Conservation (phyloP, 805 yeast species). For the Cyberlindnera mycetangii region DNA sequence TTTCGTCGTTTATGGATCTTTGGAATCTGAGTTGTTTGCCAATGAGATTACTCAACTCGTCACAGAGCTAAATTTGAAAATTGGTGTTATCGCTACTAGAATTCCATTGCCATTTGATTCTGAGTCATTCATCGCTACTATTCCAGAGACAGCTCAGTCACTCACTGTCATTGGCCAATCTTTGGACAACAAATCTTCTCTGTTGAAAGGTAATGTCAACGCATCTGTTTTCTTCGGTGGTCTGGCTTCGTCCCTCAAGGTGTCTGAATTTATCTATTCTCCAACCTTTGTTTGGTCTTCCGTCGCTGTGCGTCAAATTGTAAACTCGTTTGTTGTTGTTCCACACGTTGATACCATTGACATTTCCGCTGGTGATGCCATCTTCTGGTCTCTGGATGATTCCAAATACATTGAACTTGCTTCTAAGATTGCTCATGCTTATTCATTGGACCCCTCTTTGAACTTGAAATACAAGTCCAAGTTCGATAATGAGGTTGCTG, state of each 20-base stretch:
- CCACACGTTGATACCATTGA: slow-evolving; percentile 20
- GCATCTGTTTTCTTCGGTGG: slow-evolving; percentile 60
- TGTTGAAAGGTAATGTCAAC: slow-evolving; percentile 67
- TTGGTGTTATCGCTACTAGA: slow-evolving; percentile 69
- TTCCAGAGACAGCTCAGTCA: slow-evolving; percentile 57
- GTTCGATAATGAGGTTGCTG: slow-evolving; percentile 68
- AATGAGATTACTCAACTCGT: slow-evolving; percentile 34
- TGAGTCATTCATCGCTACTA: slow-evolving; percentile 50
- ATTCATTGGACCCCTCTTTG: slow-evolving; percentile 59
- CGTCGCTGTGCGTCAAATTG: slow-evolving; percentile 46
- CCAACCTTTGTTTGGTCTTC: slow-evolving; percentile 56
- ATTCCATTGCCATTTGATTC: slow-evolving; percentile 79
- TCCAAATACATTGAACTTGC: slow-evolving; percentile 54
- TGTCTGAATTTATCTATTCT: slow-evolving; percentile 52
- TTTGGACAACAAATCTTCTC: slow-evolving; percentile 33
- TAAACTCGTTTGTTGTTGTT: slow-evolving; percentile 39
- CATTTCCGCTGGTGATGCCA: slow-evolving; percentile 32
- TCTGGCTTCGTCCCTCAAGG: slow-evolving; percentile 30
- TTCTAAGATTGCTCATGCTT: slow-evolving; percentile 61
- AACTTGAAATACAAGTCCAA: slow-evolving; percentile 55
- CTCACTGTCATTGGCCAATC: slow-evolving; percentile 70
- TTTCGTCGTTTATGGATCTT: slow-evolving; percentile 78
- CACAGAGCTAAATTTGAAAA: slow-evolving; percentile 24
- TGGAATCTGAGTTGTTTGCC: slow-evolving; percentile 55
- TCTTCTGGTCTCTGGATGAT: slow-evolving; percentile 71